Evolutionary conservation across 805 yeast species (phyloP), one percentile per base, ranked within the genome.

Genomic region (Phaffomyces opuntiae): DNA sequence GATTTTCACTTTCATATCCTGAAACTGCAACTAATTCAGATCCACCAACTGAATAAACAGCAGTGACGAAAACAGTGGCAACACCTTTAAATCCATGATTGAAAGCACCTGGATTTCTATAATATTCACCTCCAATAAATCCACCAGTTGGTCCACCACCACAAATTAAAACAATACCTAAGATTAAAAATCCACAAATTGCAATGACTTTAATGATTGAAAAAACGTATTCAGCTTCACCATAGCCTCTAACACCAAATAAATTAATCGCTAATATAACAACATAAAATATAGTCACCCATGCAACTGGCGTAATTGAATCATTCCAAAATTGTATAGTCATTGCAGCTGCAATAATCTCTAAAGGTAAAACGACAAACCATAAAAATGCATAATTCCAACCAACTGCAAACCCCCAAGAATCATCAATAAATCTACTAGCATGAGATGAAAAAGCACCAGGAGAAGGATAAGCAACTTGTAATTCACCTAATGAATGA

Each of bases 391-490:
- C 72, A 53, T 77, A 77, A 56, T 74, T 78, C 73, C 78, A 74
- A 48, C 81, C 81, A 60, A 72, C 68, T 9, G 84, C 82, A 56
- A 77, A 80, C 29, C 83, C 86, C 68, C 77, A 74, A 9, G 82
- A 75, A 14, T 73, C 72, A 53, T 80, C 83, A 45, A 81, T 64
- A 54, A 80, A 79, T 51, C 76, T 66, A n/a, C 80, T 67, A 11
- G 80, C 74, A 60, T 75, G 80, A n/a, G 81, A 74, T 37, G 78
- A 72, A 53, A 80, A 80, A 7, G 83, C 80, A 60, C 86, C 86
- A 9, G 82, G 70, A 16, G 79, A 72, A 11, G 86, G 86, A 61
- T 74, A 78, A 4, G 79, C 69, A 35, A 79, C 77, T 31, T 81
- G 77, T 48, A 80, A 50, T 55, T 80, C 86, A 48, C 82, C 81